Evolutionary conservation across 805 yeast genomes (phyloP).

Genomic region (Ogataea parapolymorpha): DNA sequence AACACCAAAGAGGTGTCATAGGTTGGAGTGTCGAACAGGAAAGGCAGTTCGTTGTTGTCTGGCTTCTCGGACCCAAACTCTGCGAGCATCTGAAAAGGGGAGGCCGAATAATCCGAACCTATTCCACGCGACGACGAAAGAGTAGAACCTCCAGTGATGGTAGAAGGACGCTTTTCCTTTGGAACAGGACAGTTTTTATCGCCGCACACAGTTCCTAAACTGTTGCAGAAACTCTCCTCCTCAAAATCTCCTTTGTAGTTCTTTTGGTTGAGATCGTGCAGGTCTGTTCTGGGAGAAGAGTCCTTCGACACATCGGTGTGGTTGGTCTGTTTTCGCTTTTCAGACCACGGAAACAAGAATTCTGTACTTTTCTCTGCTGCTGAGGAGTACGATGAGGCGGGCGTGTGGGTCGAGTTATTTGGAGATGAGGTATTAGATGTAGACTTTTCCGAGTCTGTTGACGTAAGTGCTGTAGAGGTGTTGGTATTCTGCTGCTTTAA

Average conservation of each 20-base stretch:
- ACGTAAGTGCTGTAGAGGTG: neutral
- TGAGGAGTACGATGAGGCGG: conserved; percentile 20
- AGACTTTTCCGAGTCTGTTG: conserved; percentile 21
- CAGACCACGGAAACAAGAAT: conserved; percentile 11
- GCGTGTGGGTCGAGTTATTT: conserved; percentile 14
- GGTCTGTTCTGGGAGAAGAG: neutral
- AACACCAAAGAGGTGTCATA: conserved; percentile 58
- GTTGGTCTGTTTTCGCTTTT: neutral
- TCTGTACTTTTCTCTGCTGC: conserved; percentile 5
- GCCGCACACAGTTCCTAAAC: conserved; percentile 81
- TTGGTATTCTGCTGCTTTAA: neutral
- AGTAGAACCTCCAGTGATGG: conserved; percentile 7
- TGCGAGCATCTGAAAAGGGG: conserved; percentile 23
- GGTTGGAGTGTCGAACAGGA: conserved; percentile 43
- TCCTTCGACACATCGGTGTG: neutral
- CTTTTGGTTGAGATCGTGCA: conserved; percentile 20
- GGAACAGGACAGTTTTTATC: conserved; percentile 69
- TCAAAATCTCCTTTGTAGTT: conserved; percentile 47
- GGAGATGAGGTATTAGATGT: conserved; percentile 17
- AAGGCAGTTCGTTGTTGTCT: conserved; percentile 39
- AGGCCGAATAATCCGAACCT: conserved; percentile 11
- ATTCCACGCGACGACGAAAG: neutral
- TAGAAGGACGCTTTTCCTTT: conserved; percentile 20
- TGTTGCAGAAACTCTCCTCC: conserved; percentile 72
- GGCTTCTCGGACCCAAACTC: conserved; percentile 13